Evolutionary conservation across 2,329 filamentous ascomycete genomes (phyloP), one percentile per base, ranked within the genome.

Genomic region (Fusarium tricinctum): DNA sequence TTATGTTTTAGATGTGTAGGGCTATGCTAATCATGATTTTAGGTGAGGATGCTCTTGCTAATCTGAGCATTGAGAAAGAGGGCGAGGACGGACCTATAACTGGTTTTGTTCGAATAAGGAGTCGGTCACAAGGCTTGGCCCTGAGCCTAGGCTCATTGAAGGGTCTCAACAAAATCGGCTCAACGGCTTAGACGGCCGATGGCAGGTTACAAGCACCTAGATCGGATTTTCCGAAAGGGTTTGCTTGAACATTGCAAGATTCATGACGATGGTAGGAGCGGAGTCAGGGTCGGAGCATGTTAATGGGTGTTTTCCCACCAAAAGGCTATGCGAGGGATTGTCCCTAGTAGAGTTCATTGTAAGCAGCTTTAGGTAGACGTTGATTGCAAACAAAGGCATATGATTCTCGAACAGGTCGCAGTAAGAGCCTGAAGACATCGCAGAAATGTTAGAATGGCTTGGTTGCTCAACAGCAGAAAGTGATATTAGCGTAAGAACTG

Each of bases 1-100:
- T 32, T 9, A 4, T 9, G 3, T 22, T 15, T 42, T 17, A 3
- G 8, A 20, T 13, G 20, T 8, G 7, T 38, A 33, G 63, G 70
- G 30, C 17, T 33, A 19, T 58, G 46, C 71, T 79, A 73, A 79
- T 53, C 13, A 43, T 28, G 26, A 5, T 43, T n/a, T 12, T 63
- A 99, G 96, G 96, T 69, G 96, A 99, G 92, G 96, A 99, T 83
- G 96, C 96, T 63, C 84, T 99, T 75, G 96, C 96, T 76, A 99
- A 99, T 79, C 78, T 99, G 80, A 97, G 94, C 78, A 97, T 99
- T 75, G 96, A 99, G 82, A 95, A 97, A 83, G 94, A 98, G 79
- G 94, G 94, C 62, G 94, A 97, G 26, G 91, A 97, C 75, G 96
- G 96, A 23, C 93, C 94, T 8, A 95, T 99, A 68, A 97, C 95